Conservation (phyloP, 257 asterid genomes). For the Scutellaria baicalensis region DNA sequence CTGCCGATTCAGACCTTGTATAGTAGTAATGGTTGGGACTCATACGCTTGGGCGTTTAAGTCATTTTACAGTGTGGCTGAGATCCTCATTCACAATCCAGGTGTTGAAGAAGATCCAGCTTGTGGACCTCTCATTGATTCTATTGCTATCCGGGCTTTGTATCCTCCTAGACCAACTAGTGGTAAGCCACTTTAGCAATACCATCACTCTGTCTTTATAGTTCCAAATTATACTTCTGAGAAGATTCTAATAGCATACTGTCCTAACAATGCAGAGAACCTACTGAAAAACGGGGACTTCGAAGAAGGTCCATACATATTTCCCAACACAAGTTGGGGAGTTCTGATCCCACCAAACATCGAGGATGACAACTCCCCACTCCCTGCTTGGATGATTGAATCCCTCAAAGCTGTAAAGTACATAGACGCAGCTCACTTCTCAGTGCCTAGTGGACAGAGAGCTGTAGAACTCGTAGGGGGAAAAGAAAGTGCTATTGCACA, state of each 20-base stretch:
- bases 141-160: constrained; percentile 58
- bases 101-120: constrained; percentile 91
- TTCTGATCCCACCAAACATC: constrained; percentile 85
- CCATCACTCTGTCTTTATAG: not conserved
- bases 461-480: constrained; percentile 87
- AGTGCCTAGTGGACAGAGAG: constrained; percentile 73
- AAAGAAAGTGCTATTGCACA: constrained; percentile 96
- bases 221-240: not conserved
- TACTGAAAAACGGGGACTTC: constrained; percentile 75
- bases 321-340: constrained; percentile 92
- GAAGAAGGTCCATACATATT: constrained; percentile 93
- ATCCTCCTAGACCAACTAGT: constrained; percentile 79
- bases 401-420: constrained; percentile 88
- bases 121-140: constrained; percentile 94
- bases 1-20: constrained; percentile 80
- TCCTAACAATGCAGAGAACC: constrained; percentile 41
- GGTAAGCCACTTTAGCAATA: constrained; percentile 31
- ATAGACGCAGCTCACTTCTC: constrained; percentile 79
- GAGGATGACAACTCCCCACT: constrained; percentile 90
- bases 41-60: constrained; percentile 86
- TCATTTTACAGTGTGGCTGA: constrained; percentile 32
- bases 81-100: constrained; percentile 77
- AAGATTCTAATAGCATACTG: no score
- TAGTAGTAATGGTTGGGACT: constrained; percentile 94
- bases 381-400: constrained; percentile 98